These are phyloP conservation scores for Glarea lozoyensis DNA, from an alignment of 495 filamentous ascomycete species.

Conservation along the genomic window DNA sequence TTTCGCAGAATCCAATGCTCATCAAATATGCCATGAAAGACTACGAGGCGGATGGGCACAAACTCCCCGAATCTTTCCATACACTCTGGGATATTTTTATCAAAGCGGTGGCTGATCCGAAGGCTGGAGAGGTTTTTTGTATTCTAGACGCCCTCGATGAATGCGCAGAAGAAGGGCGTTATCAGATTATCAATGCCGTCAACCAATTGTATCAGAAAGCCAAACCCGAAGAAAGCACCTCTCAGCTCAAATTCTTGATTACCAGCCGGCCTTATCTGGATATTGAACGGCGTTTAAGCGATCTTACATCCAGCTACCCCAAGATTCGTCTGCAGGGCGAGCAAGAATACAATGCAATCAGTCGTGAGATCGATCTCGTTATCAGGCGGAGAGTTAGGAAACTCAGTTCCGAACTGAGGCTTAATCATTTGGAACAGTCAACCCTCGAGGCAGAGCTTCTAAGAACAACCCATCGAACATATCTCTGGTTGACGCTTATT, in stretches of 20 bases:
- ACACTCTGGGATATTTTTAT: slow-evolving; percentile 33
- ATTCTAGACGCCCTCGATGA: slow-evolving; percentile 37
- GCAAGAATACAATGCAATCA: background rate
- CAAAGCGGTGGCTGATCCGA: slow-evolving; percentile 21
- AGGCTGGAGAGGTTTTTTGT: slow-evolving; percentile 32
- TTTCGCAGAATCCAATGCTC: slow-evolving; percentile 11
- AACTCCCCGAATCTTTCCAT: slow-evolving; percentile 24
- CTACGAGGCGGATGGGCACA: slow-evolving; percentile 9
- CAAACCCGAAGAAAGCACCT: background rate
- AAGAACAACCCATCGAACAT: background rate
- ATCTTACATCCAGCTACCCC: too few relatives aligned
- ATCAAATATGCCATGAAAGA: slow-evolving; percentile 19
- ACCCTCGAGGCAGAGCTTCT: too few relatives aligned
- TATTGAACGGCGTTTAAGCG: background rate
- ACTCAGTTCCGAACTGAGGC: too few relatives aligned
- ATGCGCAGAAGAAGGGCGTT: slow-evolving; percentile 17
- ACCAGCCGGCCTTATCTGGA: background rate
- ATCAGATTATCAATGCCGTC: background rate
- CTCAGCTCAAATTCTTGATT: background rate
- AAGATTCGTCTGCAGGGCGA: background rate
- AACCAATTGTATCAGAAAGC: background rate
- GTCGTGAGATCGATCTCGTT: background rate
- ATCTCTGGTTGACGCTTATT: background rate
- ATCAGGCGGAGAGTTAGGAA: too few relatives aligned
- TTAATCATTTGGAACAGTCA: too few relatives aligned